A percentile compares a stretch with the other conserved stretches of the same genome.
phyloP scores from a whole-genome alignment of 768 basidiomycete genomes.

The Macrolepiota albuminosa region DNA sequence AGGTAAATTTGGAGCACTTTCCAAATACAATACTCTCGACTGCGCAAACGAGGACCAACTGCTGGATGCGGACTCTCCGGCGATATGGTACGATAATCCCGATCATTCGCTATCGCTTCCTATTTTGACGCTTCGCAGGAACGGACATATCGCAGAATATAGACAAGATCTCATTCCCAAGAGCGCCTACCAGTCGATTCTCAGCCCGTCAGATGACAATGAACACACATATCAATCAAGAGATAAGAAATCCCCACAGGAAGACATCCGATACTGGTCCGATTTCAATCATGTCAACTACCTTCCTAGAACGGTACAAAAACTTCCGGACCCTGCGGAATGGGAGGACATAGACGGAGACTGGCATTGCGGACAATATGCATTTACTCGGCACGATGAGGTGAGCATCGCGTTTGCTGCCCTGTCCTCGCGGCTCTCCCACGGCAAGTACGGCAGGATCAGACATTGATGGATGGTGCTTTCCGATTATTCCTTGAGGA shows the following conservation, averaged over 20 bases:
- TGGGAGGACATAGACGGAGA: constrained; percentile 50
- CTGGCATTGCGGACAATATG: constrained; percentile 51
- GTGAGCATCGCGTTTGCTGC: constrained; percentile 26
- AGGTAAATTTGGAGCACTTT: constrained; percentile 67
- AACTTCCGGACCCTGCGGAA: constrained; percentile 52
- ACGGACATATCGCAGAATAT: constrained; percentile 42
- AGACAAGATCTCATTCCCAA: constrained; percentile 47
- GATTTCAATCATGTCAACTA: constrained; percentile 65
- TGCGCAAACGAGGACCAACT: constrained; percentile 23
- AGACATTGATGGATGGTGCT: constrained; percentile 63
- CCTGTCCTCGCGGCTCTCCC: neutral
- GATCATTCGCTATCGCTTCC: neutral
- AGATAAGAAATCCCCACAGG: constrained; percentile 10
- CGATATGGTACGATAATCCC: constrained; percentile 15
- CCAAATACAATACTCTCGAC: constrained; percentile 36
- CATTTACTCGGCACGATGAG: constrained; percentile 50
- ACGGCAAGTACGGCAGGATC: constrained; percentile 34
- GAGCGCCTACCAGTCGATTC: constrained; percentile 50
- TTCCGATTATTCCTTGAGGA: constrained; percentile 70
- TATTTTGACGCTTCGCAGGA: constrained; percentile 26
- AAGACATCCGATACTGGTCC: constrained; percentile 57
- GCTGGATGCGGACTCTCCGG: constrained; percentile 10
- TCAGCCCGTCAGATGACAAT: constrained; percentile 23
- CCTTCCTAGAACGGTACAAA: constrained; percentile 60
- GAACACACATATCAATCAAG: neutral